Evolutionary conservation across 352 stramenopile genomes (phyloP), one percentile per base, ranked within the genome.

Genomic region (Plasmopara viticola): DNA sequence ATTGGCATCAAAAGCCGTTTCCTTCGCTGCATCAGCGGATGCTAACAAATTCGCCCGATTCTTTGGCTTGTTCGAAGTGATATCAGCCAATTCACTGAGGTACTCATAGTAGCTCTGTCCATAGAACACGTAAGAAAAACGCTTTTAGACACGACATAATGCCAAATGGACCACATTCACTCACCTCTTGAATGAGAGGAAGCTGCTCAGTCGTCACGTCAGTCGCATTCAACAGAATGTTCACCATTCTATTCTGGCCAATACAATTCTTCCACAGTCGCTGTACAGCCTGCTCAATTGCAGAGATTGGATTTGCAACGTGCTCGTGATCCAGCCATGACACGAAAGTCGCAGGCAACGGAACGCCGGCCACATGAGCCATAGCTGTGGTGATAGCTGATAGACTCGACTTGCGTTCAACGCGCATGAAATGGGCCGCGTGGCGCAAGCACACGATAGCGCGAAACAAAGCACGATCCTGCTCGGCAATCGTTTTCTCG

Each of bases 361-460:
- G 53, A 28, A 84, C 53, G 12, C 64, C 61, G 17, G 65, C 72
- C 44, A 85, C 56, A 58, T 70, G 56, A 25, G 61, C 55, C 60
- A 72, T 72, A 25, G 70, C 72, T 5, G 68, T 74, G 14, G 74
- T 73, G 34, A 86, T 60, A 5, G 60, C 56, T 9, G 74, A 58
- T 7, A 84, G 52, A 56, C 60, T 72, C 29, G 64, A 72, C 43
- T 72, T 72, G 6, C 52, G 63, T 54, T 83, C 63, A 20, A 67
- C 56, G 45, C 74, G 74, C 72, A 84, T 77, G 49, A 87, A 87
- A 28, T 79, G 53, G 30, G 62, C 60, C 9, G 77, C 77, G 40
- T 73, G 55, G 29, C 77, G 74, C n/a, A 84, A 48, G 35, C 77
- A 87, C 34, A 78, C 52, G 7, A 60, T 44, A 10, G 48, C 62